Evolutionary conservation across 202 grass and related monocot genomes (phyloP).

Genomic region (Schoenoplectus tabernaemontani): DNA sequence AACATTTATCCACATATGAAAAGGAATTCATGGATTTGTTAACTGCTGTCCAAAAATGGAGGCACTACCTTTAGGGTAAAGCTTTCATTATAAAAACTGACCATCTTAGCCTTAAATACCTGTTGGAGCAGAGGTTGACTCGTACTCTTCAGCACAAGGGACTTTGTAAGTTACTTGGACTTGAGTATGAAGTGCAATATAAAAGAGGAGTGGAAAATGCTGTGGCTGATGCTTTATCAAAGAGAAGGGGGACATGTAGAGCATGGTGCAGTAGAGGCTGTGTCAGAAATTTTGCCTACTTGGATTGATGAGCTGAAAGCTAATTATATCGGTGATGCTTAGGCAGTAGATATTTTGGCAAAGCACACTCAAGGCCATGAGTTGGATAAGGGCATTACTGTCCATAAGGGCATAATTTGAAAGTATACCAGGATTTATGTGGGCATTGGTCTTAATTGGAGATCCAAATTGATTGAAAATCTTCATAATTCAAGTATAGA

Average conservation of each 20-base stretch:
- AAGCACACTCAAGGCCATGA: background rate
- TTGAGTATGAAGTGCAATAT: background rate
- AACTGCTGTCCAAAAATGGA: background rate
- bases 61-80: background rate
- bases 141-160: background rate
- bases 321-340: background rate
- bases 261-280: no score
- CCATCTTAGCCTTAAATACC: background rate
- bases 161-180: background rate
- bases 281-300: background rate
- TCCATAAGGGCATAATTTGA: background rate
- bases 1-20: background rate
- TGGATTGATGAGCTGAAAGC: background rate
- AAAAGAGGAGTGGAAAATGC: background rate
- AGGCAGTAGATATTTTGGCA: background rate
- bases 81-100: background rate
- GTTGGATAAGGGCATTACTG: no score
- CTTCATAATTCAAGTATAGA: background rate
- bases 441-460: background rate
- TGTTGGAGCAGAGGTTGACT: background rate
- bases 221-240: background rate
- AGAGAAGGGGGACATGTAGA: background rate
- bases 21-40: background rate
- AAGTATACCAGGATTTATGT: background rate
- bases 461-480: background rate